These are phyloP conservation scores for Salix viminalis DNA, from an alignment of 345 rosid species.

Conservation along the genomic window DNA sequence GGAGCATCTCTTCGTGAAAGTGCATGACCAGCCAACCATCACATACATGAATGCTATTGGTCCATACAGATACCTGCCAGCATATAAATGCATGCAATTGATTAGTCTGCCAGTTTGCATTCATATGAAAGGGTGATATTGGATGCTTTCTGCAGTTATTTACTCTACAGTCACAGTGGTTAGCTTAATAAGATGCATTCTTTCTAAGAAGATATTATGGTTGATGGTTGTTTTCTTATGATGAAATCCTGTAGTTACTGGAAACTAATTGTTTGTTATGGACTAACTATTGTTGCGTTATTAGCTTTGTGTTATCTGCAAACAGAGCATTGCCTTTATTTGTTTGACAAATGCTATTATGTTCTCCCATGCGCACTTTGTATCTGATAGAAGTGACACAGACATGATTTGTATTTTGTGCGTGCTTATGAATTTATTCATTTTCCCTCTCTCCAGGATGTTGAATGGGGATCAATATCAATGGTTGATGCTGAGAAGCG, in stretches of 20 bases:
- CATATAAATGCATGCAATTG: neutral
- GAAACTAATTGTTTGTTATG: neutral
- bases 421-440: neutral
- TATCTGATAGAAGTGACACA: neutral
- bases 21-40: neutral
- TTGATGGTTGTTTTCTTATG: neutral
- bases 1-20: neutral
- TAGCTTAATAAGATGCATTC: neutral
- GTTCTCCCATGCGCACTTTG: neutral
- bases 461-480: constrained; percentile 71
- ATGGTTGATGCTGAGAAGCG: constrained; percentile 86
- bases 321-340: neutral
- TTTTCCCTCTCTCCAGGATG: constrained; percentile 43
- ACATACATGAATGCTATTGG: neutral
- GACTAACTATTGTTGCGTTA: neutral
- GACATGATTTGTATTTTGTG: neutral
- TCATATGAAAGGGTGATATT: neutral
- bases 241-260: neutral
- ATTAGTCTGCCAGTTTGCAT: neutral
- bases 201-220: neutral
- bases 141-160: neutral
- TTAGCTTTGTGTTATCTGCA: neutral
- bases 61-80: neutral
- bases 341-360: neutral
- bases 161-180: neutral